These are phyloP conservation scores for Alternaria solani DNA, from an alignment of 2,329 filamentous ascomycete genomes.

Conservation along the genomic window DNA sequence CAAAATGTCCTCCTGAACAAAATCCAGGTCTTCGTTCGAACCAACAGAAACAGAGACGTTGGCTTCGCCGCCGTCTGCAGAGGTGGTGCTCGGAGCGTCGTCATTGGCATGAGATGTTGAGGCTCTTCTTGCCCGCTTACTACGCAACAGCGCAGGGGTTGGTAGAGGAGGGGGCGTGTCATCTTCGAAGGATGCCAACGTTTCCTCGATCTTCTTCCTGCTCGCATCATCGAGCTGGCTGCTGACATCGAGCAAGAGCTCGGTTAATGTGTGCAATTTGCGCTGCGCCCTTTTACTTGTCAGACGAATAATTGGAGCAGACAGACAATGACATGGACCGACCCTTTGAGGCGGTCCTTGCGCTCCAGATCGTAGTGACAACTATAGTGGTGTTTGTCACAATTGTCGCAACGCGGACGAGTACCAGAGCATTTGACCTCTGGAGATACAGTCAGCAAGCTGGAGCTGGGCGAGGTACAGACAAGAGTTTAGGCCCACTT, in stretches of 20 bases:
- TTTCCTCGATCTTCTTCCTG: slow-evolving; percentile 18
- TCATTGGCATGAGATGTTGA: slow-evolving; percentile 4
- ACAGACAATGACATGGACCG: neutral
- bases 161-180: slow-evolving; percentile 7
- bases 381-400: slow-evolving; percentile 29
- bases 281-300: slow-evolving; percentile 15
- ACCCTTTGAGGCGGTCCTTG: slow-evolving; percentile 45
- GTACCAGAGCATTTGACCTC: slow-evolving; percentile 49
- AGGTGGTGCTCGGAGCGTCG: slow-evolving; percentile 1
- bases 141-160: neutral
- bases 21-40: slow-evolving; percentile 21
- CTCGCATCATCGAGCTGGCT: slow-evolving; percentile 18
- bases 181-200: slow-evolving; percentile 20
- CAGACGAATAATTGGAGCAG: neutral
- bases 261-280: slow-evolving; percentile 25
- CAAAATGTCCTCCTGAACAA: slow-evolving; percentile 32
- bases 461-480: neutral
- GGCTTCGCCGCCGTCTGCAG: slow-evolving; percentile 13
- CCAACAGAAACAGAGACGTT: slow-evolving; percentile 17
- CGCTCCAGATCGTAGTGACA: slow-evolving; percentile 47
- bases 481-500: slow-evolving; percentile 18
- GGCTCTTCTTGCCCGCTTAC: slow-evolving; percentile 14
- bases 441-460: slow-evolving; percentile 10
- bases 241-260: slow-evolving; percentile 28
- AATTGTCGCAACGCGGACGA: slow-evolving; percentile 44